phyloP scores from a whole-genome alignment of 225 moss, liverwort and hornwort species.

The Pseudoscleropodium purum region DNA sequence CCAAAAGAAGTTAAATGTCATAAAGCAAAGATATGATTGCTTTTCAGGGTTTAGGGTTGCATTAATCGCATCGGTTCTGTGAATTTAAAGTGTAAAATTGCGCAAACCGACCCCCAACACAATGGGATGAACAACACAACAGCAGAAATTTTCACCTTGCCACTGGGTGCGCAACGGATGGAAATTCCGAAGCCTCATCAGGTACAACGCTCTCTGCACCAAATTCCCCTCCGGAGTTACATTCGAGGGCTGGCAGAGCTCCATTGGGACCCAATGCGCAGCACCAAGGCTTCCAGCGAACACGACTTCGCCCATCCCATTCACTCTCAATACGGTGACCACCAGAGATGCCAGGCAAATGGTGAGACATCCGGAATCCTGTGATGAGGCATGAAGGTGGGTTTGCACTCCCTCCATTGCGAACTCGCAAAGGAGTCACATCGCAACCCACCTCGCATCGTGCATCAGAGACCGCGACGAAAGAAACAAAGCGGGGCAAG shows the following conservation, averaged over 20 bases:
- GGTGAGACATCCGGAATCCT: neutral
- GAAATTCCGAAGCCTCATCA: neutral
- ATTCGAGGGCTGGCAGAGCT: neutral
- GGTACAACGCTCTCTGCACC: neutral
- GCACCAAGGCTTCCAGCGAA: neutral
- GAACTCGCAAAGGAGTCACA: neutral
- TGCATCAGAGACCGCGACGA: neutral
- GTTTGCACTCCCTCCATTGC: neutral
- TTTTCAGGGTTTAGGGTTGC: neutral
- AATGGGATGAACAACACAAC: neutral
- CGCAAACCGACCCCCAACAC: neutral
- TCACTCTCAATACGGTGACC: neutral
- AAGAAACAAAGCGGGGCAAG: neutral
- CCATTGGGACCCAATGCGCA: neutral
- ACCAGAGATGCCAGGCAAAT: neutral
- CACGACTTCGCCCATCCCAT: neutral
- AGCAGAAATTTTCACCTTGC: neutral
- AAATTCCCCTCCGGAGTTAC: neutral
- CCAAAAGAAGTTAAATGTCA: neutral
- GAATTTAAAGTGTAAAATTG: neutral
- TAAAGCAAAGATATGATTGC: neutral
- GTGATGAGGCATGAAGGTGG: neutral
- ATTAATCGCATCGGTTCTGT: neutral
- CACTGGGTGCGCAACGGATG: neutral
- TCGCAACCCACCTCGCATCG: neutral